These are phyloP conservation scores for Tetrapyrgos nigripes DNA, from an alignment of 1,284 basidiomycete species.

Conservation along the genomic window DNA sequence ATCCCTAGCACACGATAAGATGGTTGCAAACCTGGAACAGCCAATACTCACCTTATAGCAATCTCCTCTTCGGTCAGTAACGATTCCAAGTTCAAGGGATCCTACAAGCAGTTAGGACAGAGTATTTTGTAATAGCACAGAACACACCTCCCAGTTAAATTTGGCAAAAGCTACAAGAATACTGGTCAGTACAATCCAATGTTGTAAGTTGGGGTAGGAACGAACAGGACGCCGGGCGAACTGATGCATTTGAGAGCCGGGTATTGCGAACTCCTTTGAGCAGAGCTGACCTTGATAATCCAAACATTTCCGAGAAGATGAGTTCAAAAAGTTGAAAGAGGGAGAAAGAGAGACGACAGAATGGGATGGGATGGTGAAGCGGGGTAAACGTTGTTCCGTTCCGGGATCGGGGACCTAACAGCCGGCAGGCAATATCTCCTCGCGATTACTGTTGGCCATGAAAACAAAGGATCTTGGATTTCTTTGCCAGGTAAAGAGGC, in stretches of 20 bases:
- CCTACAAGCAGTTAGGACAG: constrained; percentile 47
- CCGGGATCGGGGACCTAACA: not conserved
- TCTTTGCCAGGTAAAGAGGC: too few species aligned
- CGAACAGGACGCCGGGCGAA: constrained; percentile 13
- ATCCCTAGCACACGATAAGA: constrained; percentile 57
- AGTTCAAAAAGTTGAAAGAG: not conserved
- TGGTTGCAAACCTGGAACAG: constrained; percentile 2
- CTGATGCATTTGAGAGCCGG: not conserved
- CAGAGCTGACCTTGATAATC: constrained; percentile 3
- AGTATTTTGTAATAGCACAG: not conserved
- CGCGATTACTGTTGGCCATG: not conserved
- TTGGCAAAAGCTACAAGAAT: constrained; percentile 51
- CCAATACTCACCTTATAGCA: constrained; percentile 75
- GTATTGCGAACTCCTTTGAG: not conserved
- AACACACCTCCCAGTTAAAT: constrained; percentile 73
- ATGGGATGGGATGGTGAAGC: not conserved
- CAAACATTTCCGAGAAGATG: constrained; percentile 2
- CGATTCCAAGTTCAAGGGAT: constrained; percentile 79
- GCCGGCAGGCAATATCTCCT: not conserved
- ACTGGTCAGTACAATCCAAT: not conserved
- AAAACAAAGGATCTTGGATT: too few species aligned
- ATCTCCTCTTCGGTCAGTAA: constrained; percentile 91
- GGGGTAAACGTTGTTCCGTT: not conserved
- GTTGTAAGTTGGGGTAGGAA: not conserved
- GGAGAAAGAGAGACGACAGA: not conserved